Conservation (phyloP, 73 alveolate species). For the Diophrys appendiculata region DNA sequence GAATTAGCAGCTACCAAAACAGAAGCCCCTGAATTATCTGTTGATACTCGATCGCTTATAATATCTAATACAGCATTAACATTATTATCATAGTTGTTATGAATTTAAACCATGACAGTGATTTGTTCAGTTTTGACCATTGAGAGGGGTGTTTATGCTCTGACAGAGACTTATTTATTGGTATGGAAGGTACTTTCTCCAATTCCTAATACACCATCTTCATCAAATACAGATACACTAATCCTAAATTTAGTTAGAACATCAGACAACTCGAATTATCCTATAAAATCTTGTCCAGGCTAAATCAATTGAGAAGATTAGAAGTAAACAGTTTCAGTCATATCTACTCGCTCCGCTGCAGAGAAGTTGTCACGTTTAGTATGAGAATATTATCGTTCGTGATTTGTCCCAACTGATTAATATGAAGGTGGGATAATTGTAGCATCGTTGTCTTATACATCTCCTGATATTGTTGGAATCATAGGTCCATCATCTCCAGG, state of each 20-base stretch:
- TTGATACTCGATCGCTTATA: no score
- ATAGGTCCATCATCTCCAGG: no score
- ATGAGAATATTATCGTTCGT: no score
- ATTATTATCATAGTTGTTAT: not conserved
- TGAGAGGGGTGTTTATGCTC: not conserved
- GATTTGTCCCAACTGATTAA: no score
- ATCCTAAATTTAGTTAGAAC: not conserved
- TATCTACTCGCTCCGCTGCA: no score
- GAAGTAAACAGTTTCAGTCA: not conserved
- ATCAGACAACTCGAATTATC: not conserved
- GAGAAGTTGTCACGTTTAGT: no score
- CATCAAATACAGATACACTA: not conserved
- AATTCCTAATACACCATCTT: not conserved
- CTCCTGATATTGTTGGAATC: no score
- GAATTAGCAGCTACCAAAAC: no score
- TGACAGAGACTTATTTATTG: not conserved
- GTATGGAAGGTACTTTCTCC: not conserved
- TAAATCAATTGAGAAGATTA: not conserved
- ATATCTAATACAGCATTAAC: not conserved
- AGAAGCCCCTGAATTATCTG: no score
- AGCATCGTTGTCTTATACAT: no score
- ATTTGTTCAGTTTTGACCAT: not conserved
- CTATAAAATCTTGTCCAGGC: not conserved
- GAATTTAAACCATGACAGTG: not conserved
- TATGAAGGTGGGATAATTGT: no score